Evolutionary conservation across 805 yeast species (phyloP).

Genomic region (Sugiyamaella qingdaonensis): DNA sequence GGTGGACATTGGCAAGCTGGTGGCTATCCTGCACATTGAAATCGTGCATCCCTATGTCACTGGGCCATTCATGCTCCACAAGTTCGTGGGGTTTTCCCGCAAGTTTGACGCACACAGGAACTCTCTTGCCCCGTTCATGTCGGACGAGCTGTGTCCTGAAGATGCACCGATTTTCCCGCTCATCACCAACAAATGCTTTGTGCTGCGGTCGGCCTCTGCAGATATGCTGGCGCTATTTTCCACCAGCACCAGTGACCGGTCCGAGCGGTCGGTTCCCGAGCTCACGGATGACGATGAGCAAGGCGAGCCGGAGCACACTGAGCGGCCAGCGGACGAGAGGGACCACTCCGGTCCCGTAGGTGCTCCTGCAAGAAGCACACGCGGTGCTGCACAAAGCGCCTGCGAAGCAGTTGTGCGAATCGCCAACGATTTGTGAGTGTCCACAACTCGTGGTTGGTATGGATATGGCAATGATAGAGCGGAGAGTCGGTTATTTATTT

Average conservation of each 20-base stretch:
- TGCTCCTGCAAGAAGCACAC: neutral
- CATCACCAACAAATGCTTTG: neutral
- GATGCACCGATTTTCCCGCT: neutral
- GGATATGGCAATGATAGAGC: no score
- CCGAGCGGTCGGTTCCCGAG: neutral
- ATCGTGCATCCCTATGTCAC: slow-evolving; percentile 10
- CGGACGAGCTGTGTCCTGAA: slow-evolving; percentile 1
- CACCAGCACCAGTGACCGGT: neutral
- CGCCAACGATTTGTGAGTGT: neutral
- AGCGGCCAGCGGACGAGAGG: neutral
- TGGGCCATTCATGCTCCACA: slow-evolving; percentile 6
- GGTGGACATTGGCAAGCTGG: slow-evolving; percentile 4
- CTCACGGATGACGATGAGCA: neutral
- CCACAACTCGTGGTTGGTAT: no score
- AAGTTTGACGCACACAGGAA: neutral
- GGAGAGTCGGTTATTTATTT: no score
- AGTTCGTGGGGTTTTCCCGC: neutral
- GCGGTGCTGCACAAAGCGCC: neutral
- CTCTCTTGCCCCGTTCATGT: neutral
- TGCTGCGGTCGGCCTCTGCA: neutral
- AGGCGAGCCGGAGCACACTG: neutral
- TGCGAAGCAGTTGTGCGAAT: neutral
- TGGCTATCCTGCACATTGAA: slow-evolving; percentile 6
- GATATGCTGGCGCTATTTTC: neutral
- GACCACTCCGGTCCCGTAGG: neutral